Conservation (phyloP, 129 eudicot genomes). For the Saposhnikovia divaricata region DNA sequence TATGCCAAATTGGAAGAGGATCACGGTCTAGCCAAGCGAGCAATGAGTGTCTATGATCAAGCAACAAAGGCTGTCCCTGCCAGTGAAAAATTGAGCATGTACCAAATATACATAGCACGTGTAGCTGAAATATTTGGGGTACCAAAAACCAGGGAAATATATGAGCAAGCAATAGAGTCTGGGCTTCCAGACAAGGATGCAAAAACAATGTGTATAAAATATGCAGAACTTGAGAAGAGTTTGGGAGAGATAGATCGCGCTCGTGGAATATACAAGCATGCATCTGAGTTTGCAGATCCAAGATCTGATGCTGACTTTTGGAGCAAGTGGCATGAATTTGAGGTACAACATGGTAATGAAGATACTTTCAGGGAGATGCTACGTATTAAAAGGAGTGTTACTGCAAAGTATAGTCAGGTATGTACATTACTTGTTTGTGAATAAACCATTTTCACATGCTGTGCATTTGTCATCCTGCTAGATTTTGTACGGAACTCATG, state of each 20-base stretch:
- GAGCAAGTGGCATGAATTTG: conserved; percentile 90
- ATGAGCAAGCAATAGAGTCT: conserved; percentile 81
- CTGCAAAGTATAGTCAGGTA: conserved; percentile 96
- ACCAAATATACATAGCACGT: conserved; percentile 85
- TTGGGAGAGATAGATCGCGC: conserved; percentile 90
- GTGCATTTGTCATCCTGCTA: background rate
- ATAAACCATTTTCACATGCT: background rate
- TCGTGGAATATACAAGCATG: conserved; percentile 56
- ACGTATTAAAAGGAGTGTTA: conserved; percentile 75
- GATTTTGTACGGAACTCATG: background rate
- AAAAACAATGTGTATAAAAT: conserved; percentile 73
- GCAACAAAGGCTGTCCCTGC: conserved; percentile 89
- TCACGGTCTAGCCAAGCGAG: conserved; percentile 79
- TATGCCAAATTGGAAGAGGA: conserved; percentile 95
- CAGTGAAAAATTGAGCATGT: conserved; percentile 86
- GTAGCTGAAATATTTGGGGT: conserved; percentile 96
- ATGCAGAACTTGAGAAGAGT: conserved; percentile 93
- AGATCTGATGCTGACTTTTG: conserved; percentile 67
- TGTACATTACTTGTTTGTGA: background rate
- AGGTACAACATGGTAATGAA: conserved; percentile 91
- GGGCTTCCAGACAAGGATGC: conserved; percentile 90
- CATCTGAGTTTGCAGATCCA: conserved; percentile 77
- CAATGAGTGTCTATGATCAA: conserved; percentile 84
- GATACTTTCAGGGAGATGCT: conserved; percentile 96
- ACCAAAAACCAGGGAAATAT: conserved; percentile 80